Conservation (phyloP, 1,284 basidiomycete species). For the Leccinum ponderosum region DNA sequence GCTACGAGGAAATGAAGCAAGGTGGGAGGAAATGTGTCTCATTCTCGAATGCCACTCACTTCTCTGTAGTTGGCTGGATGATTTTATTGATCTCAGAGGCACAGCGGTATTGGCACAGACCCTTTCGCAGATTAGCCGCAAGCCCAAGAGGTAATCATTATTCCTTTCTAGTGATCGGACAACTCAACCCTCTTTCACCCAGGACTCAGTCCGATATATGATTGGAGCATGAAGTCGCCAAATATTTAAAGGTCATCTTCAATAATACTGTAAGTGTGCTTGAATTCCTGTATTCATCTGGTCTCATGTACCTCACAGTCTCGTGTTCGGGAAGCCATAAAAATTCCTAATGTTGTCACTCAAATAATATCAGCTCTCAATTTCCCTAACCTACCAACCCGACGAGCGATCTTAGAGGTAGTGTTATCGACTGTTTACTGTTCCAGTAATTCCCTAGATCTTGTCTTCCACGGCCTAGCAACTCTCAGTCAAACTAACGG, state of each 20-base stretch:
- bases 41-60: constrained; percentile 12
- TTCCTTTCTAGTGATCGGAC: background rate
- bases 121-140: constrained; percentile 73
- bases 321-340: constrained; percentile 78
- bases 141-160: constrained; percentile 56
- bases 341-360: constrained; percentile 76
- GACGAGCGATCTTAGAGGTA: constrained; percentile 82
- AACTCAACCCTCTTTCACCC: constrained; percentile 6
- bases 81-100: constrained; percentile 79
- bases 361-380: constrained; percentile 87
- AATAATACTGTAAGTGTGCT: constrained; percentile 64
- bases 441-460: constrained; percentile 51
- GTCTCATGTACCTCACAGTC: constrained; percentile 42
- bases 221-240: constrained; percentile 89
- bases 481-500: constrained; percentile 66
- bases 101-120: constrained; percentile 85
- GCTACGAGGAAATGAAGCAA: constrained; percentile 78
- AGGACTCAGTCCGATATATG: constrained; percentile 69
- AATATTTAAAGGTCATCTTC: constrained; percentile 85
- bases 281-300: background rate
- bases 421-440: constrained; percentile 65
- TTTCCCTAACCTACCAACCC: constrained; percentile 78
- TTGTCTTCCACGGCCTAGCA: constrained; percentile 66
- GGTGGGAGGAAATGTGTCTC: constrained; percentile 43
- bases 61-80: constrained; percentile 71